Percentiles rank a stretch among this genome's conserved stretches.
These are phyloP conservation scores for Camellia japonica DNA, from an alignment of 148 eudicot genomes.

Conservation along the genomic window DNA sequence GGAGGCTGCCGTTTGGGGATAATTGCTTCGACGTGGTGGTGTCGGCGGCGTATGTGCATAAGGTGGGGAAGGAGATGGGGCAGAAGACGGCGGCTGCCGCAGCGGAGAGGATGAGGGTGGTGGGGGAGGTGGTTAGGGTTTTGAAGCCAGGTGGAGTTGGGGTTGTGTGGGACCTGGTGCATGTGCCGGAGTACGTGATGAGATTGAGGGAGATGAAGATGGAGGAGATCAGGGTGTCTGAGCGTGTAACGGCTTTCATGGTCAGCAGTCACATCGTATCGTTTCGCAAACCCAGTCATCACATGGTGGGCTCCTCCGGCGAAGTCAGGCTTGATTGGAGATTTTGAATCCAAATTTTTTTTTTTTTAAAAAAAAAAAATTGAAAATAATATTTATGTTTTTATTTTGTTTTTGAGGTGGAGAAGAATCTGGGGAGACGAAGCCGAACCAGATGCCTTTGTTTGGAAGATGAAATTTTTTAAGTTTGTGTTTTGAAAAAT, in stretches of 20 bases:
- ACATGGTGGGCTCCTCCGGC: conserved; percentile 31
- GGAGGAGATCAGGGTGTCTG: conserved; percentile 85
- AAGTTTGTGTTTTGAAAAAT: neutral
- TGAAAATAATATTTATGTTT: too few species aligned
- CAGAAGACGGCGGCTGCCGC: conserved; percentile 54
- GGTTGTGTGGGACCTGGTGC: conserved; percentile 88
- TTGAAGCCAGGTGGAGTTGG: conserved; percentile 78
- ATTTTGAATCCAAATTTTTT: conserved; percentile 23
- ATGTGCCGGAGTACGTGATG: conserved; percentile 82
- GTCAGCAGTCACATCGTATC: conserved; percentile 77
- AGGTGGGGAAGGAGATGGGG: conserved; percentile 74
- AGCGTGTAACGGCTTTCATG: conserved; percentile 85
- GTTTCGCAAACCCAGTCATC: conserved; percentile 75
- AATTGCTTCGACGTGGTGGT: conserved; percentile 92
- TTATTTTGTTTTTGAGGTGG: neutral
- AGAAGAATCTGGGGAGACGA: conserved; percentile 22
- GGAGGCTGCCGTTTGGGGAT: conserved; percentile 69
- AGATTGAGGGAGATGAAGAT: conserved; percentile 63
- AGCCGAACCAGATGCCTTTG: conserved; percentile 20
- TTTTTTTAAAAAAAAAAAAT: too few species aligned
- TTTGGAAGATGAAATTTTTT: neutral
- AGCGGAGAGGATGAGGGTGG: conserved; percentile 76
- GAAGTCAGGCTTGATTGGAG: conserved; percentile 89
- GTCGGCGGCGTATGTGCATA: conserved; percentile 61
- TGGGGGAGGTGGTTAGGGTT: conserved; percentile 80